Conservation (phyloP, 108 stramenopile species). For the Discostella stelligeroides region DNA sequence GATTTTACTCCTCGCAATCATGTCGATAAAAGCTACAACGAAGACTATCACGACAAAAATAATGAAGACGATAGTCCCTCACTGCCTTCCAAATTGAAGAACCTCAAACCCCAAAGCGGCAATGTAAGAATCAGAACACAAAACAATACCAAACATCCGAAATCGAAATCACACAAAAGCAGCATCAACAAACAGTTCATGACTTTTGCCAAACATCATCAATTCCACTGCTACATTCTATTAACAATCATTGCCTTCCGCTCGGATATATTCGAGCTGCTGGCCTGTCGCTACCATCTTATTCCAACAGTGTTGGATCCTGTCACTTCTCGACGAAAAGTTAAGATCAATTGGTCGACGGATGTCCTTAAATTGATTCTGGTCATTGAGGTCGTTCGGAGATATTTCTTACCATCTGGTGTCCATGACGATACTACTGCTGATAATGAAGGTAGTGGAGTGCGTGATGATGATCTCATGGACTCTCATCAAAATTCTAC, state of each 20-base stretch:
- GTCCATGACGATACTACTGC: neutral
- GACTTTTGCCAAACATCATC: constrained; percentile 38
- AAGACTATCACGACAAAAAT: neutral
- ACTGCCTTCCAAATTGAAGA: neutral
- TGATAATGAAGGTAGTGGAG: neutral
- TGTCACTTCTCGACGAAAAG: constrained; percentile 24
- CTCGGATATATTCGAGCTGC: constrained; percentile 42
- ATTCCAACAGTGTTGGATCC: constrained; percentile 6
- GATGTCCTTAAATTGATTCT: constrained; percentile 58
- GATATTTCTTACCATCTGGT: constrained; percentile 12
- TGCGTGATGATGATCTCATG: neutral
- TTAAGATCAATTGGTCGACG: constrained; percentile 39
- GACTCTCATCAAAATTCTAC: neutral
- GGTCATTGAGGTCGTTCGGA: constrained; percentile 54
- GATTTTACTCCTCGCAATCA: neutral
- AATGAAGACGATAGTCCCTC: neutral
- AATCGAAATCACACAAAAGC: constrained; percentile 18
- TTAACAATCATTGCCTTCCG: constrained; percentile 72
- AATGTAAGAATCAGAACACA: neutral
- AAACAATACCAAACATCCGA: neutral
- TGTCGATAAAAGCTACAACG: neutral
- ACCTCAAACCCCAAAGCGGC: neutral
- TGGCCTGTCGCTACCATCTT: constrained; percentile 11
- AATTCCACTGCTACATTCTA: constrained; percentile 33
- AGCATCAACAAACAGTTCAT: neutral